Evolutionary conservation across 2,329 filamentous ascomycete species (phyloP).

Genomic region (Beauveria rudraprayagi): DNA sequence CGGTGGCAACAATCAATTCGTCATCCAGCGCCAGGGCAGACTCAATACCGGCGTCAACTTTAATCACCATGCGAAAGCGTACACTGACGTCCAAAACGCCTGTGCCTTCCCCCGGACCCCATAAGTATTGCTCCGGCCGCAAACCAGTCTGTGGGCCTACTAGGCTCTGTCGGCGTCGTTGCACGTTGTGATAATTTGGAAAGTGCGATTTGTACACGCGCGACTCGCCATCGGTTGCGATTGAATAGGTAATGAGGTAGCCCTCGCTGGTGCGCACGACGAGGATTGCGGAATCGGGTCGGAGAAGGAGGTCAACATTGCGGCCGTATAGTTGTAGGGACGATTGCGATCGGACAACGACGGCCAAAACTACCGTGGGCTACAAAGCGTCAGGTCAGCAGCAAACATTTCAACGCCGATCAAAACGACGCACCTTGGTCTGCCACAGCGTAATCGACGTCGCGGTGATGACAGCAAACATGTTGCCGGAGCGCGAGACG

Average conservation of each 20-base stretch:
- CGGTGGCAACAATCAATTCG: conserved; percentile 84
- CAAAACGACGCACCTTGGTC: conserved; percentile 59
- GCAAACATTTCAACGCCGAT: background rate
- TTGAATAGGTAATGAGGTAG: conserved; percentile 88
- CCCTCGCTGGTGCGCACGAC: conserved; percentile 81
- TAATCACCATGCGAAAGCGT: conserved; percentile 94
- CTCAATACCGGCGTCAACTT: conserved; percentile 90
- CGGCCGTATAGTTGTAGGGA: conserved; percentile 78
- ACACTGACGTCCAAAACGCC: conserved; percentile 82
- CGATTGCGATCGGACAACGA: conserved; percentile 70
- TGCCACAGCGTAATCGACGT: conserved; percentile 94
- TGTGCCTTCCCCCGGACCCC: conserved; percentile 72
- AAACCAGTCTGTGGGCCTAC: conserved; percentile 47
- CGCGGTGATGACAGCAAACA: conserved; percentile 79
- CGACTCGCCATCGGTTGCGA: conserved; percentile 75
- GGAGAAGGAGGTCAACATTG: conserved; percentile 76
- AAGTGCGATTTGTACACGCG: conserved; percentile 82
- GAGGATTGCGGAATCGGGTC: conserved; percentile 85
- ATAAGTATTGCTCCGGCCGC: conserved; percentile 54
- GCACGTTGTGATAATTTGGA: conserved; percentile 55
- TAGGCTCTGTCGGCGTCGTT: conserved; percentile 54
- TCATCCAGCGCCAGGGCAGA: conserved; percentile 84
- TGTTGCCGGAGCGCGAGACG: conserved; percentile 69
- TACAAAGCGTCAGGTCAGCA: conserved; percentile 30
- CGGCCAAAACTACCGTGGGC: conserved; percentile 82